Evolutionary conservation across 345 rosid genomes (phyloP).

Genomic region (Sonneratia caseolaris): DNA sequence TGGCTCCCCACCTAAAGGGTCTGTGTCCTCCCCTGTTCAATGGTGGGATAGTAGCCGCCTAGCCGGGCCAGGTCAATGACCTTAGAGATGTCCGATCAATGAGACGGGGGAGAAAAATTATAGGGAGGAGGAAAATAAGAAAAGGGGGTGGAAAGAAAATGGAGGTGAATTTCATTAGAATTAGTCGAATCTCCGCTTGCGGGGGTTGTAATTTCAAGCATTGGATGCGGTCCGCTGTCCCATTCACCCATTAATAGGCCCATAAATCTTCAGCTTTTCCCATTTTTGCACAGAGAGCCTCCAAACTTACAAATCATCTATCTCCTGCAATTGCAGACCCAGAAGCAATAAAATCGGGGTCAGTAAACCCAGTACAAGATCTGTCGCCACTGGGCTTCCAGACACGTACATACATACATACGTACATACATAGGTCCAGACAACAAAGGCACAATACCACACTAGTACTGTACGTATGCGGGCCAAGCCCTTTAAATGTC

Average conservation of each 20-base stretch:
- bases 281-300: background rate
- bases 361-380: background rate
- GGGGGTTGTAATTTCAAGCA: background rate
- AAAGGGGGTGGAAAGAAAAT: too few relatives aligned
- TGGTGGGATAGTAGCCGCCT: too few relatives aligned
- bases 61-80: too few relatives aligned
- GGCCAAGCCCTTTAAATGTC: too few relatives aligned
- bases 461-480: too few relatives aligned
- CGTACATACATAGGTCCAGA: background rate
- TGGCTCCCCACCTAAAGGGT: too few relatives aligned
- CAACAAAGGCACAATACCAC: background rate
- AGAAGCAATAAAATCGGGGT: background rate
- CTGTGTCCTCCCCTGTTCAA: too few relatives aligned
- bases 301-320: background rate
- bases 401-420: background rate
- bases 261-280: background rate
- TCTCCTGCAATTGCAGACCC: background rate
- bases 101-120: too few relatives aligned
- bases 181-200: background rate
- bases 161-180: background rate
- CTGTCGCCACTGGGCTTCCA: constrained; percentile 1
- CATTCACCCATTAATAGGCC: background rate
- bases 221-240: too few relatives aligned
- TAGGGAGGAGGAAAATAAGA: too few relatives aligned
- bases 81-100: too few relatives aligned